Evolutionary conservation across 2,329 filamentous ascomycete genomes (phyloP).

Genomic region (Cordyceps militaris): DNA sequence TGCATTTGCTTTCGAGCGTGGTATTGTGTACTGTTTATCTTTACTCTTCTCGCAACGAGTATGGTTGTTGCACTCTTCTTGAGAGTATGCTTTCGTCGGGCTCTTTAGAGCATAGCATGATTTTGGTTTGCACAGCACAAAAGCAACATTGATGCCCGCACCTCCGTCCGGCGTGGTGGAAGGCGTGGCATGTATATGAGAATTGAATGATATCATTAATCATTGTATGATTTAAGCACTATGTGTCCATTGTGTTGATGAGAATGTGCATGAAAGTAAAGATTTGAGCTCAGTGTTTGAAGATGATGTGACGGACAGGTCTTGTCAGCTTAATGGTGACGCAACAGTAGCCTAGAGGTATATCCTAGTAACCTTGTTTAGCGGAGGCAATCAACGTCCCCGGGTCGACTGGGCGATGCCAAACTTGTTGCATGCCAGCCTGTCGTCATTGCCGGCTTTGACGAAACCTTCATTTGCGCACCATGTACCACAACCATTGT

Average conservation of each 20-base stretch:
- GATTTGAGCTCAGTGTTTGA: too few relatives aligned
- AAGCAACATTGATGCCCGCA: not conserved
- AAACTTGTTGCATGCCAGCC: too few relatives aligned
- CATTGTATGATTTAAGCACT: not conserved
- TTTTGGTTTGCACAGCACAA: conserved; percentile 9
- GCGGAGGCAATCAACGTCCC: too few relatives aligned
- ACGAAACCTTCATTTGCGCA: too few relatives aligned
- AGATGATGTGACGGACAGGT: too few relatives aligned
- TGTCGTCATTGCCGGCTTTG: too few relatives aligned
- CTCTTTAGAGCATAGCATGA: not conserved
- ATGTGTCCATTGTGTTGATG: not conserved
- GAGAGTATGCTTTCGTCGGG: not conserved
- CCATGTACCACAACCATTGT: too few relatives aligned
- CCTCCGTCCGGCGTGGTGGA: not conserved
- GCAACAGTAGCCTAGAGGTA: too few relatives aligned
- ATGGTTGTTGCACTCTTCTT: not conserved
- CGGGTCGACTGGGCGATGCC: too few relatives aligned
- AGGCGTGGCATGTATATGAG: not conserved
- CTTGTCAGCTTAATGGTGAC: too few relatives aligned
- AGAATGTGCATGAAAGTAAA: too few relatives aligned
- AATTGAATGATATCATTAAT: conserved; percentile 3
- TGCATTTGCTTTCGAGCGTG: conserved; percentile 6
- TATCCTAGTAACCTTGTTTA: too few relatives aligned
- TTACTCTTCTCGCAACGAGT: not conserved
- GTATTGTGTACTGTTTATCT: conserved; percentile 1